phyloP scores from a whole-genome alignment of 164 flowering plant genomes.

The Aristolochia contorta region DNA sequence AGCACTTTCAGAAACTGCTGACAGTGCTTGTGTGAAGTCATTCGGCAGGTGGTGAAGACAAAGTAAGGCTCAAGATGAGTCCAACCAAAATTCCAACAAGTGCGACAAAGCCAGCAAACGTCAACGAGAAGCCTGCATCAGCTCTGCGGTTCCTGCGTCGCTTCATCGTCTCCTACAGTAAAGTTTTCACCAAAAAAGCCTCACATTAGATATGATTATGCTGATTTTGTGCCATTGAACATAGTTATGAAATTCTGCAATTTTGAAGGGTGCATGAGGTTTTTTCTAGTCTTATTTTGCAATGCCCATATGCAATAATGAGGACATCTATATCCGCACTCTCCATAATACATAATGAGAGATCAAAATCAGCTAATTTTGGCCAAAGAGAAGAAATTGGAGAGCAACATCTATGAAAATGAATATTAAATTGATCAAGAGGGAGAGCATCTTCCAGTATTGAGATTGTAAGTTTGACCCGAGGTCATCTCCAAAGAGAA shows the following conservation, averaged over 20 bases:
- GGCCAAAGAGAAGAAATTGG: too few species aligned
- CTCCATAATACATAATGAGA: too few species aligned
- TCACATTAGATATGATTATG: not conserved
- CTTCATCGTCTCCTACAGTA: slow-evolving; percentile 42
- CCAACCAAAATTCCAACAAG: slow-evolving; percentile 61
- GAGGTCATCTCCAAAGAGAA: not conserved
- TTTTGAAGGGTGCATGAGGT: not conserved
- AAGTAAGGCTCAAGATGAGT: slow-evolving; percentile 43
- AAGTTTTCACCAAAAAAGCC: not conserved
- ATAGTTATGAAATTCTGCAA: not conserved
- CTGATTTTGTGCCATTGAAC: not conserved
- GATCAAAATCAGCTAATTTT: too few species aligned
- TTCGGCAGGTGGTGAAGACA: slow-evolving; percentile 40
- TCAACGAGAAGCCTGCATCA: slow-evolving; percentile 51
- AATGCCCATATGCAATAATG: not conserved
- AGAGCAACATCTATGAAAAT: too few species aligned
- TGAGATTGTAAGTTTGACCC: too few species aligned
- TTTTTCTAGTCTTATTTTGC: not conserved
- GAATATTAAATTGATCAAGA: too few species aligned
- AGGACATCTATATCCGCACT: not conserved
- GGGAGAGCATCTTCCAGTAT: too few species aligned
- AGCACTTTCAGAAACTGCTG: not conserved
- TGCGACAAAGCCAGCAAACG: slow-evolving; percentile 52
- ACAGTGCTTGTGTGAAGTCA: slow-evolving; percentile 6
- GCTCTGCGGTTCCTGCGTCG: slow-evolving; percentile 34